Evolutionary conservation across 176 grass and related monocot genomes (phyloP).

Genomic region (Aegilops speltoides): DNA sequence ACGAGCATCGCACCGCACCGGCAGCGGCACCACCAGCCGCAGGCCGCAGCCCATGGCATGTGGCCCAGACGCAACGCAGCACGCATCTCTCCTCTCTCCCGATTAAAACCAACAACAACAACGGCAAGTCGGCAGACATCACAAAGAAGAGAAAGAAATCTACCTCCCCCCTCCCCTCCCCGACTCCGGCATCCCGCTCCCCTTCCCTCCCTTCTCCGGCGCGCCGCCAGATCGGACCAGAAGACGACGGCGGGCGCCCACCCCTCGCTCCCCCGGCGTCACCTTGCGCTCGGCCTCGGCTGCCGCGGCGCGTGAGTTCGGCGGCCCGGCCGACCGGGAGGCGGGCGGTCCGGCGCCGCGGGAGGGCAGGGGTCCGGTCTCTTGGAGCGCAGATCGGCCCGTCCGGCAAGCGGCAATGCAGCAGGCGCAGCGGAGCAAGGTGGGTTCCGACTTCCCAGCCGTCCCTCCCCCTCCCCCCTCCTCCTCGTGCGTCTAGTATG

Average conservation of each 20-base stretch:
- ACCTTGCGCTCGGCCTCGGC: not conserved
- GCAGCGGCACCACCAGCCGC: too few species aligned
- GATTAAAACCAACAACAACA: conserved; percentile 5
- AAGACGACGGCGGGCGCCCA: not conserved
- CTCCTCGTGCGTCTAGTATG: not conserved
- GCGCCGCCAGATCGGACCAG: conserved; percentile 37
- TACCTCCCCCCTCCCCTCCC: not conserved
- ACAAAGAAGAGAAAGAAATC: conserved; percentile 33
- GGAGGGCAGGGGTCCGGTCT: not conserved
- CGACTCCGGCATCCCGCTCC: not conserved
- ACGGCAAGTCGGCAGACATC: conserved; percentile 32
- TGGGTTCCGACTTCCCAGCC: not conserved
- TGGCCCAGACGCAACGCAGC: not conserved
- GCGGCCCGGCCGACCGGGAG: not conserved
- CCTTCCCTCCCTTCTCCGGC: not conserved
- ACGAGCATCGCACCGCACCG: not conserved
- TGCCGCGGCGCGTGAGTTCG: not conserved
- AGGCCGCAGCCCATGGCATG: not conserved
- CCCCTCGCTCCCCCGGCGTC: not conserved
- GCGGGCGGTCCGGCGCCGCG: not conserved
- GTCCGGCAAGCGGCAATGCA: conserved; percentile 47
- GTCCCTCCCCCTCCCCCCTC: not conserved
- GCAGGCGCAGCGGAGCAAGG: conserved; percentile 80
- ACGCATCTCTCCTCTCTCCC: not conserved
- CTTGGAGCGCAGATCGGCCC: conserved; percentile 36